Conservation (phyloP, 805 yeast genomes). For the Candida adriatica region DNA sequence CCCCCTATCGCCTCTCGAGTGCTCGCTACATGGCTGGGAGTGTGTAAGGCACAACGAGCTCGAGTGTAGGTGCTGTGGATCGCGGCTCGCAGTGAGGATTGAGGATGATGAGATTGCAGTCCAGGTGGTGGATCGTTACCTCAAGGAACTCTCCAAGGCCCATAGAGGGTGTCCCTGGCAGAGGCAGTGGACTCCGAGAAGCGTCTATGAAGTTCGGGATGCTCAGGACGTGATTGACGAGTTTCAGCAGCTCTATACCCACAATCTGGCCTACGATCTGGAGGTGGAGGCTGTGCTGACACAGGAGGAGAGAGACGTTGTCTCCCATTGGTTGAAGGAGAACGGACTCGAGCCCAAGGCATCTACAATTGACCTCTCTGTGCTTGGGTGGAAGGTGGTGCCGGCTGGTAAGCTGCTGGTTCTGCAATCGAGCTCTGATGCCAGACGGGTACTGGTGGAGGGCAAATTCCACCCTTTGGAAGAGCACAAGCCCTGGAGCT, state of each 20-base stretch:
- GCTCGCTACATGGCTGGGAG: slow-evolving; percentile 49
- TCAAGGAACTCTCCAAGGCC: slow-evolving; percentile 3
- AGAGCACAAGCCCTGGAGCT: slow-evolving; percentile 35
- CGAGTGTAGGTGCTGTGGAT: slow-evolving; percentile 28
- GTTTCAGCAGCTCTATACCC: slow-evolving; percentile 5
- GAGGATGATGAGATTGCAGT: slow-evolving; percentile 13
- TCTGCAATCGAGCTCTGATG: slow-evolving; percentile 28
- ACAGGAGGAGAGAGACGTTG: slow-evolving; percentile 1
- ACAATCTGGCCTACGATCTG: slow-evolving; percentile 4
- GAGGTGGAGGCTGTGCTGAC: slow-evolving; percentile 3
- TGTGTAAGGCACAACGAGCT: slow-evolving; percentile 28
- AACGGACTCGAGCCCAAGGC: slow-evolving; percentile 7
- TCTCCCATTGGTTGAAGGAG: slow-evolving; percentile 9
- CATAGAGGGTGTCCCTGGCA: slow-evolving; percentile 22
- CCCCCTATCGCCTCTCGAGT: slow-evolving; percentile 37
- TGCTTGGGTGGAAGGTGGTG: slow-evolving; percentile 33
- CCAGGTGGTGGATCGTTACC: slow-evolving; percentile 9
- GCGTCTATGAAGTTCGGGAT: slow-evolving; percentile 14
- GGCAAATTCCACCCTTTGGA: slow-evolving; percentile 24
- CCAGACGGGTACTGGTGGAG: slow-evolving; percentile 27
- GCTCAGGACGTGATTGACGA: slow-evolving; percentile 8
- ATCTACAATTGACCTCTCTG: slow-evolving; percentile 15
- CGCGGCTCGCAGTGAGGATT: slow-evolving; percentile 24
- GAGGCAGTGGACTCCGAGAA: slow-evolving; percentile 14
- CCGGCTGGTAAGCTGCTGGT: slow-evolving; percentile 23